phyloP scores from a whole-genome alignment of 202 grass and related monocot genomes.

The Dendrocalamus latiflorus region DNA sequence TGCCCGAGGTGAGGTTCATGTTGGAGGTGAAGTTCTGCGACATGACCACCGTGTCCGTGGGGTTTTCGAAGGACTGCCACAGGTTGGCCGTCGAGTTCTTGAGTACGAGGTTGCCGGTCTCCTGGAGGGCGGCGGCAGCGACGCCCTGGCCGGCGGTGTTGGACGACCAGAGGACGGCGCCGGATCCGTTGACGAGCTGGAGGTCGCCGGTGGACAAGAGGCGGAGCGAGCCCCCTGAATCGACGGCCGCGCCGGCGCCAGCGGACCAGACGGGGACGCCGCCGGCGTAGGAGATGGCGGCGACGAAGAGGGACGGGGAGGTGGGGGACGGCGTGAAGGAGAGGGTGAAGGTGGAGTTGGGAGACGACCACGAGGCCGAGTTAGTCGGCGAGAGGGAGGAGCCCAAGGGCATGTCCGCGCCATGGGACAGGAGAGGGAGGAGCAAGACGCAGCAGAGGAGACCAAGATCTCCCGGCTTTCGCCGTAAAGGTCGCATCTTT shows the following conservation, averaged over 20 bases:
- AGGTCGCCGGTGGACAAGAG: constrained; percentile 60
- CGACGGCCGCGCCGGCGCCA: constrained; percentile 42
- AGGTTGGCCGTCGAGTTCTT: constrained; percentile 34
- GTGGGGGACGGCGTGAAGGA: constrained; percentile 50
- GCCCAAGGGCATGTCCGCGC: constrained; percentile 51
- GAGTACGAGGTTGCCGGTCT: constrained; percentile 58
- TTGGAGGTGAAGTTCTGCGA: constrained; percentile 54
- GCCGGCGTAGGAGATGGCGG: constrained; percentile 56
- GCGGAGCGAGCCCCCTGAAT: constrained; percentile 57
- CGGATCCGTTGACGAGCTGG: constrained; percentile 64
- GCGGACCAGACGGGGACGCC: constrained; percentile 67
- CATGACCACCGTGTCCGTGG: constrained; percentile 72
- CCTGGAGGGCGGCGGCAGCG: constrained; percentile 42
- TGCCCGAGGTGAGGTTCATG: constrained; percentile 44
- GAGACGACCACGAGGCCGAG: constrained; percentile 48
- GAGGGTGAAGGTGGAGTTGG: constrained; percentile 49
- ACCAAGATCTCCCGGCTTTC: background rate
- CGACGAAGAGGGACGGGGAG: constrained; percentile 62
- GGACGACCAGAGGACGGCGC: constrained; percentile 56
- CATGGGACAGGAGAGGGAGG: constrained; percentile 24
- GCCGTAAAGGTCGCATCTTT: constrained; percentile 33
- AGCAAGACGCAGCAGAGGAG: constrained; percentile 24
- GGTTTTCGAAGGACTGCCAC: constrained; percentile 80
- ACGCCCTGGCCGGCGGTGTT: constrained; percentile 42
- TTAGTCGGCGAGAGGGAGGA: constrained; percentile 47